Base-by-base conservation (phyloP, 73 alveolate genomes). In the Strombidium stylifer region DNA sequence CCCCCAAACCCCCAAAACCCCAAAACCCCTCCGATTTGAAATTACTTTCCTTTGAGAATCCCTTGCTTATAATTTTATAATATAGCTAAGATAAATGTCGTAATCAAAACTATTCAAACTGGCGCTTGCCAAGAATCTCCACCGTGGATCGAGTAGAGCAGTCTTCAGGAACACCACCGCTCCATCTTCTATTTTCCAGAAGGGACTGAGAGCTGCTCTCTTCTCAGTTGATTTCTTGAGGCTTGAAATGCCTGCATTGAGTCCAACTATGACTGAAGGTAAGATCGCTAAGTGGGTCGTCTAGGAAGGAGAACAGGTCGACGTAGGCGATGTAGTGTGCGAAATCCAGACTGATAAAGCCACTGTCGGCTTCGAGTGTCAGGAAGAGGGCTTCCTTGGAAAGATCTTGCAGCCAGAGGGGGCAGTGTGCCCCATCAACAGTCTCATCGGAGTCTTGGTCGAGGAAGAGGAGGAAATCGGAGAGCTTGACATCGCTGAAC, bases 261-360 rank as follows among this genome's bases (percentile, higher is more conserved):
- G 59, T 2, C 75, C 78, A 4, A 73, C 86, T 10, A 73, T 73
- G 86, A 14, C 40, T 19, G 78, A 58, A 40, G 86, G 86, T 1
- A 73, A 59, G 23, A 31, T 73, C 18, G 59, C 60, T 25, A 32
- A 56, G 42, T 73, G 86, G 86, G 47, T 20, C 48, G 60, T 60
- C 44, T 44, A 73, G 19, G 86, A 45, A 24, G 86, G 86, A 0
- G 86, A 73, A 15, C 19, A 31, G 19, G 61, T 73, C 28, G 62
- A 42, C 24, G 62, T 44, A 11, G 86, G 86, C 12, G 86, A 73
- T 25, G 26, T 73, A 28, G 37, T 73, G 55, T 59, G 75, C 32
- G 86, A 59, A 62, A 64, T 73, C 30, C 59, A 73, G 52, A 59
- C 86, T 0, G 86, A 73, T 42, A 73, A 73, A 28, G 86, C 86